Base-by-base conservation (phyloP, 2,329 filamentous ascomycete genomes). In the Xylaria sp. region DNA sequence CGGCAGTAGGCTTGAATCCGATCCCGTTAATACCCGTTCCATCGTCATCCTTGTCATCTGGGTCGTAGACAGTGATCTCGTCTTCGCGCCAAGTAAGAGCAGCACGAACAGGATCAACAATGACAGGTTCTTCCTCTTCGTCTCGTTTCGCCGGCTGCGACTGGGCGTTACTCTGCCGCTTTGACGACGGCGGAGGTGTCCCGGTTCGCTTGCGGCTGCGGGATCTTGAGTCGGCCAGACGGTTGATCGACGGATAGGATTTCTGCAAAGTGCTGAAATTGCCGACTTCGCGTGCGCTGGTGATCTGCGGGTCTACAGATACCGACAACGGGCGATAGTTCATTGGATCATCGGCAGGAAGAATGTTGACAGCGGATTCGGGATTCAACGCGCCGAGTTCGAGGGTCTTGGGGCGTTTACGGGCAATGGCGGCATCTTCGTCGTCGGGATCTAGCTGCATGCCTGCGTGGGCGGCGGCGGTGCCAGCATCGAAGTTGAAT, bases 21-120 rank as follows among this genome's bases (percentile, higher is more conserved):
- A 91, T 87, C 5, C 89, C 89, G 74, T 91, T 90, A 73, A 91
- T 87, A 25, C 89, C 89, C 3, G 85, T 86, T 57, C 89, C 89
- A 73, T 91, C 89, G 72, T 91, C 89, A 69, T 91, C 88, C 68
- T 86, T 83, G 73, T 90, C 89, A 45, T 87, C 81, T 0, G 87
- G 86, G 71, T 90, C 86, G 75, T 90, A 89, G 31, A 90, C 82
- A 1, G 89, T 90, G 67, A 91, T 90, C 74, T 90, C 89, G 71
- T 90, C 85, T 69, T 90, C 87, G 72, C 88, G 87, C 89, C 89
- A 91, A 1, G 89, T 90, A 59, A 90, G 79, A 2, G 87, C 83
- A 6, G 87, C 87, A 39, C 87, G 82, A 10, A 88, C 74, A 0
- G 86, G 85, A 61, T 88, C 86, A 59, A 82, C 78, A 31, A 86